Evolutionary conservation across 257 asterid species (phyloP).

Genomic region (Marsdenia floribunda): DNA sequence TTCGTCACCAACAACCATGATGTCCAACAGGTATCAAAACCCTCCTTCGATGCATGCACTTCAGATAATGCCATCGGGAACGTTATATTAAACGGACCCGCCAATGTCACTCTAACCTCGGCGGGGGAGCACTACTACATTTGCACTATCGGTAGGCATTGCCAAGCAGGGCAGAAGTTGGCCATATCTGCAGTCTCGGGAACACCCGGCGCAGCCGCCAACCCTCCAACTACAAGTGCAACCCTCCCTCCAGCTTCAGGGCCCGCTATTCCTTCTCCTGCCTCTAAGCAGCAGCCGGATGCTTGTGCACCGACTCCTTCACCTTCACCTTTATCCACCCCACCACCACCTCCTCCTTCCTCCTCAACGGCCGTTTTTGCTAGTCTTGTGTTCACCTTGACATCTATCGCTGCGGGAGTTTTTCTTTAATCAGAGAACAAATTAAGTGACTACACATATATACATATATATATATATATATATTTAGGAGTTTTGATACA

Average conservation of each 20-base stretch:
- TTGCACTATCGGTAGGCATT: slow-evolving; percentile 42
- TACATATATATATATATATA: too few species aligned
- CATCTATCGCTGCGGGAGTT: background rate
- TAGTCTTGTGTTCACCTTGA: background rate
- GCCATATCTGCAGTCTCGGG: slow-evolving; percentile 26
- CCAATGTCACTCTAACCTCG: slow-evolving; percentile 33
- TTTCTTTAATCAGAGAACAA: background rate
- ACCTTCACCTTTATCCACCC: background rate
- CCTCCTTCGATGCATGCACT: slow-evolving; percentile 39
- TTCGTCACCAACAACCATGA: slow-evolving; percentile 28
- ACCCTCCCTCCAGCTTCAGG: background rate
- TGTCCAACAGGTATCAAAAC: slow-evolving; percentile 29
- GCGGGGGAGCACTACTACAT: slow-evolving; percentile 41
- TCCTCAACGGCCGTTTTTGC: slow-evolving; percentile 5
- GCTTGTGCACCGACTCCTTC: slow-evolving; percentile 4
- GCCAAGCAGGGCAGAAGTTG: slow-evolving; percentile 38
- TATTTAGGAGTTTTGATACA: too few species aligned
- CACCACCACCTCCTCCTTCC: slow-evolving; percentile 15
- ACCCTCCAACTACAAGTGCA: slow-evolving; percentile 22
- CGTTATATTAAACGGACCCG: slow-evolving; percentile 28
- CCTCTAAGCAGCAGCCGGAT: background rate
- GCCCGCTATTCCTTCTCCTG: background rate
- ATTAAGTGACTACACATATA: too few species aligned
- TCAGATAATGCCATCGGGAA: slow-evolving; percentile 26
- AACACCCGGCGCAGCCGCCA: slow-evolving; percentile 23